phyloP scores from a whole-genome alignment of 2,329 filamentous ascomycete genomes.

The Ascochyta rabiei region DNA sequence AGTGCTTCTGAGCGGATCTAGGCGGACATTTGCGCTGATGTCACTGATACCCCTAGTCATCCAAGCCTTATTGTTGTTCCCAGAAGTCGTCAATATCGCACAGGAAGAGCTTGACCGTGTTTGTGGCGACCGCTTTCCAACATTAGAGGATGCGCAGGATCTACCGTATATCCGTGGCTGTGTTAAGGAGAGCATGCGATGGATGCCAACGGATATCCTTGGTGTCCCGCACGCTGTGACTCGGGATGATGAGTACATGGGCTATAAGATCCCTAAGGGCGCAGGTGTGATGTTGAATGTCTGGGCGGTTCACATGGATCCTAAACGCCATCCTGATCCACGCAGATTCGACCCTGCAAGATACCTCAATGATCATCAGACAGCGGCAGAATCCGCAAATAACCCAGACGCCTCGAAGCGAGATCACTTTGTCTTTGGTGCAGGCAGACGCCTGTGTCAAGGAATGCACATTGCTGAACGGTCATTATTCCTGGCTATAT shows the following conservation, averaged over 20 bases:
- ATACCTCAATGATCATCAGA: slow-evolving; percentile 35
- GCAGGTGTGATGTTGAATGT: slow-evolving; percentile 44
- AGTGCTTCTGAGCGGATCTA: neutral
- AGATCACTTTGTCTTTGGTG: slow-evolving; percentile 50
- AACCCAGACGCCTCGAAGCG: slow-evolving; percentile 35
- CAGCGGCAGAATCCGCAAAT: slow-evolving; percentile 39
- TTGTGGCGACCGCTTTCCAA: slow-evolving; percentile 40
- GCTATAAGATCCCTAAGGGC: slow-evolving; percentile 48
- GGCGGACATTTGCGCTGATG: neutral
- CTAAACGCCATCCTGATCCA: slow-evolving; percentile 50
- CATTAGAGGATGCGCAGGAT: slow-evolving; percentile 27
- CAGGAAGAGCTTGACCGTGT: slow-evolving; percentile 40
- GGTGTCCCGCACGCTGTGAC: slow-evolving; percentile 35
- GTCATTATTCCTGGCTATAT: slow-evolving; percentile 39
- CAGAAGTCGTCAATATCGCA: slow-evolving; percentile 25
- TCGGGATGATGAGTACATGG: slow-evolving; percentile 38
- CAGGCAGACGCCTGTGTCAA: slow-evolving; percentile 47
- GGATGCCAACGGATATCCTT: slow-evolving; percentile 36
- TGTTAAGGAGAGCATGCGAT: slow-evolving; percentile 40
- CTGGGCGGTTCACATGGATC: slow-evolving; percentile 48
- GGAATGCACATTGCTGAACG: slow-evolving; percentile 48
- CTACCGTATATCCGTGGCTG: slow-evolving; percentile 37
- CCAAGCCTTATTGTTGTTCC: slow-evolving; percentile 35
- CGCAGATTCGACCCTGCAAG: slow-evolving; percentile 53
- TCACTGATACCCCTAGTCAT: slow-evolving; percentile 20